phyloP scores from a whole-genome alignment of 108 stramenopile genomes.

The Cyclotella baltica region DNA sequence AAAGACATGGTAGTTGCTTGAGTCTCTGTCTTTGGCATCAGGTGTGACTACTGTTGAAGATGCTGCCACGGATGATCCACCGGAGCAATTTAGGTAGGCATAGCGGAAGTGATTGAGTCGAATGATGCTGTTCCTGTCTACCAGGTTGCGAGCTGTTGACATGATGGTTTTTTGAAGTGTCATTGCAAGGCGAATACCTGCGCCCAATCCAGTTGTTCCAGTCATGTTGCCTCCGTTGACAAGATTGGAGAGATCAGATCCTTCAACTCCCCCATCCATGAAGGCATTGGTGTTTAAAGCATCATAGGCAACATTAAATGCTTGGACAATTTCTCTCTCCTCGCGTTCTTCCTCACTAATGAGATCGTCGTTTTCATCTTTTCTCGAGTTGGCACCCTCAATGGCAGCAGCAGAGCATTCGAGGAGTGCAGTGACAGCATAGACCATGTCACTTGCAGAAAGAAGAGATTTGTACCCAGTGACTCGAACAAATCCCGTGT shows the following conservation, averaged over 20 bases:
- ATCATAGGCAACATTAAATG: conserved; percentile 86
- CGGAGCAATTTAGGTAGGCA: conserved; percentile 79
- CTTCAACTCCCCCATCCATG: conserved; percentile 54
- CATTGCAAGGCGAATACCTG: conserved; percentile 85
- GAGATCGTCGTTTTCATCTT: conserved; percentile 30
- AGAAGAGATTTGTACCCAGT: conserved; percentile 86
- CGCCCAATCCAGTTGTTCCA: conserved; percentile 74
- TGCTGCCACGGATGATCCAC: conserved; percentile 44
- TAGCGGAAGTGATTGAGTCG: conserved; percentile 88
- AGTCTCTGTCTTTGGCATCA: conserved; percentile 27
- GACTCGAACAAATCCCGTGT: conserved; percentile 82
- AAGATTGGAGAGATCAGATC: conserved; percentile 64
- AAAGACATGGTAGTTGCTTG: conserved; percentile 66
- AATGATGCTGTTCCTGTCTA: conserved; percentile 81
- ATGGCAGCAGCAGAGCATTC: conserved; percentile 65
- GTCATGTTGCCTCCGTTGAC: conserved; percentile 85
- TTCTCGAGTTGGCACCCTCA: conserved; percentile 26
- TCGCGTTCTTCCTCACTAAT: conserved; percentile 52
- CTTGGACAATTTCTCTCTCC: conserved; percentile 55
- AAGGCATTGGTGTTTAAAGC: conserved; percentile 70
- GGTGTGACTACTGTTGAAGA: conserved; percentile 47
- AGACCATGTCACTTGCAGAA: conserved; percentile 83
- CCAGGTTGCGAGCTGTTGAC: conserved; percentile 70
- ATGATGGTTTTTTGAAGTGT: conserved; percentile 73
- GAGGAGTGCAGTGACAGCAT: conserved; percentile 87